Base-by-base conservation (phyloP, 2,329 filamentous ascomycete genomes). In the Tolypocladium sp. region DNA sequence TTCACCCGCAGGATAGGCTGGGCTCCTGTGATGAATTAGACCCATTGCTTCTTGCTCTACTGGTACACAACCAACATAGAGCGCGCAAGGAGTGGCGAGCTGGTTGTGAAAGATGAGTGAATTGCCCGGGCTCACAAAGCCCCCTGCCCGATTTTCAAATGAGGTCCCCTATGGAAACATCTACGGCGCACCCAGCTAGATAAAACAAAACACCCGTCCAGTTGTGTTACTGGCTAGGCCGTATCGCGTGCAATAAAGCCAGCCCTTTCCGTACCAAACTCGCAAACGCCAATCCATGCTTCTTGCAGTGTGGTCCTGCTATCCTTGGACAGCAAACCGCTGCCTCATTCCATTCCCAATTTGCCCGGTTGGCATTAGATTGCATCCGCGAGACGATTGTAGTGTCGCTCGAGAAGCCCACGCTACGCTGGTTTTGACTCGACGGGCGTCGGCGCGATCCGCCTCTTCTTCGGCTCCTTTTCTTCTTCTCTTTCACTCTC, bases 401-500 rank as follows among this genome's bases (percentile, higher is more conserved):
- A 17, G 33, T n/a, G 20, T 53, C 15, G 4, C 17, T 30, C 22
- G 8, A 41, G 37, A 30, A 4, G 53, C n/a, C 6, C 46, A 30
- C 3, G 13, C 37, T 53, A 57, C 12, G 40, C 54, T 17, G 57
- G 22, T 59, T 69, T 72, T 38, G 67, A 57, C 42, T 73, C 71
- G 22, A 90, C 77, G 1, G 79, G 78, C 1, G 86, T 90, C 4
- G 88, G 88, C 4, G 87, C 88, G 65, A 91, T 85, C 55, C 88
- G 79, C 65, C 88, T 81, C 73, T 85, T 87, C 75, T 91, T 91
- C 6, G 83, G 78, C 66, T 84, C 77, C 20, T 78, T 77, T 22
- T 71, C 73, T 9, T 82, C 78, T 20, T 81, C 80, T 54, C 79
- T 78, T 40, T 84, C 84, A 30, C 76, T 77, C 60, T 83, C 82